Percentiles rank a stretch among this genome's conserved stretches.
Conservation (phyloP, 1,284 basidiomycete genomes). For the Tylopilus sp. region DNA sequence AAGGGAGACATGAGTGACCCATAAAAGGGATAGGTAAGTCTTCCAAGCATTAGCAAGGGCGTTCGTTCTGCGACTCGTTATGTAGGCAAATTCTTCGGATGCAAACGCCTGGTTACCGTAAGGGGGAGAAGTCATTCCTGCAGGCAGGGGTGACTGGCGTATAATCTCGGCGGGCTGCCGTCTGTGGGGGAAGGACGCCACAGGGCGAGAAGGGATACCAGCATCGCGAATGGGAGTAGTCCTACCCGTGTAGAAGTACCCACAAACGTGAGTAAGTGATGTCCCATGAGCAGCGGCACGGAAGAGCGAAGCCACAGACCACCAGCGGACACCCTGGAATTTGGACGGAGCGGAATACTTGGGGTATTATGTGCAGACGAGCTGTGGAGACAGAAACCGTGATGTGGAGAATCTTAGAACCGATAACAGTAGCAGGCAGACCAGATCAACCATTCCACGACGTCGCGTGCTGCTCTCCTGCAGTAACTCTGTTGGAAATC, state of each 20-base stretch:
- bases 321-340: not conserved
- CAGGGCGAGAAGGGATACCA: not conserved
- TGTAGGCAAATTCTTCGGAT: not conserved
- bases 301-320: not conserved
- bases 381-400: not conserved
- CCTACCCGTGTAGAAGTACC: not conserved
- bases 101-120: not conserved
- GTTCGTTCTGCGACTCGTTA: not conserved
- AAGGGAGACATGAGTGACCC: slow-evolving; percentile 21
- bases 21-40: slow-evolving; percentile 20
- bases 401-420: not conserved
- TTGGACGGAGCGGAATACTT: not conserved
- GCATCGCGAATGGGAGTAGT: not conserved
- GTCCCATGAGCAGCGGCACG: not conserved
- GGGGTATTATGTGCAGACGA: not conserved
- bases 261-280: no score
- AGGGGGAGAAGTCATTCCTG: not conserved
- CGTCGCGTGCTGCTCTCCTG: not conserved
- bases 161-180: not conserved
- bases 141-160: not conserved
- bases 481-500: not conserved
- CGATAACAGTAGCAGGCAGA: not conserved
- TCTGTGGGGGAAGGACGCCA: not conserved
- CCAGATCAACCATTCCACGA: not conserved
- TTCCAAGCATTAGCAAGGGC: not conserved